Percentiles rank a stretch among this genome's conserved stretches.
Conservation (phyloP, 2,329 filamentous ascomycete genomes). For the Setomelanomma holmii region DNA sequence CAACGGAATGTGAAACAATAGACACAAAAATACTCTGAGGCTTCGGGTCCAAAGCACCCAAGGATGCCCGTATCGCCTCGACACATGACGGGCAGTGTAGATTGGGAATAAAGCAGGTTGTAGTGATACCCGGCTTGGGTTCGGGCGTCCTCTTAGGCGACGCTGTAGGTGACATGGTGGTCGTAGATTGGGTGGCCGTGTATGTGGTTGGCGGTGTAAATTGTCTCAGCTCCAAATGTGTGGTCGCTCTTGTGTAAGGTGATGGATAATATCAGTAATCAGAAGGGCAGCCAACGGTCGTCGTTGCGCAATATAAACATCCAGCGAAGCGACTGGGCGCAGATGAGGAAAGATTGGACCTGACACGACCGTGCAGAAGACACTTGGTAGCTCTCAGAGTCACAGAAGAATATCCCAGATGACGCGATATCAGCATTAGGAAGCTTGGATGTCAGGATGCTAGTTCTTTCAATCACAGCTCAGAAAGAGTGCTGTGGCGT, state of each 20-base stretch:
- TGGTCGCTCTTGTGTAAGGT: constrained; percentile 14
- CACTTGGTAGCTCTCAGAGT: not conserved
- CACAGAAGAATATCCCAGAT: not conserved
- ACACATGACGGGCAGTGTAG: constrained; percentile 82
- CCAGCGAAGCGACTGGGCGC: constrained; percentile 24
- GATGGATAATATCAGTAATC: constrained; percentile 17
- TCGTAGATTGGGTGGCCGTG: not conserved
- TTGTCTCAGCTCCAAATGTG: not conserved
- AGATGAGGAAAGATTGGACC: constrained; percentile 6
- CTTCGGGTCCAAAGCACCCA: constrained; percentile 59
- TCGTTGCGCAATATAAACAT: constrained; percentile 29
- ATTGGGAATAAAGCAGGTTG: constrained; percentile 73
- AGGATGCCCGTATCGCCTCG: constrained; percentile 66
- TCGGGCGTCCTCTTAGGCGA: constrained; percentile 16
- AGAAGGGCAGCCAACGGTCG: constrained; percentile 24
- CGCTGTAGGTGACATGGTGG: constrained; percentile 22
- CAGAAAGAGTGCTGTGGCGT: constrained; percentile 6
- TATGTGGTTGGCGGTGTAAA: constrained; percentile 17
- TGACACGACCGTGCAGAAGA: not conserved
- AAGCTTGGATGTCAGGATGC: constrained; percentile 1
- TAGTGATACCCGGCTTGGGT: constrained; percentile 41
- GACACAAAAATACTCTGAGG: constrained; percentile 70
- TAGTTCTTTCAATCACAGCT: constrained; percentile 1
- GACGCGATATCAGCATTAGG: not conserved
- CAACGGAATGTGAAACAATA: constrained; percentile 73